A percentile compares a stretch with the other conserved stretches of the same genome.
Conservation (phyloP, 176 grass and related monocot genomes). For the Rhynchospora breviuscula region DNA sequence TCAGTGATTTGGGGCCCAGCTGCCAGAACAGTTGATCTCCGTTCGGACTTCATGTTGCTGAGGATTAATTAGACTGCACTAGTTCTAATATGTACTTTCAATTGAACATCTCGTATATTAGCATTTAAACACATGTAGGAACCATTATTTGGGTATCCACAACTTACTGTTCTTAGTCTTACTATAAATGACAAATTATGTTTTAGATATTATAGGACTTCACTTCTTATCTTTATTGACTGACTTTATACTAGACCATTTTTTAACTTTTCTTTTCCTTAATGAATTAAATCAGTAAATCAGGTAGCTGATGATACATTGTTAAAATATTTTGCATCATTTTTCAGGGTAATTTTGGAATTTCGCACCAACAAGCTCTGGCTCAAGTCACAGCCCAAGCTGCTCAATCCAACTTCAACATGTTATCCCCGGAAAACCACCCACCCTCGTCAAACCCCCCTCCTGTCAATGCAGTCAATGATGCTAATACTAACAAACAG, state of each 20-base stretch:
- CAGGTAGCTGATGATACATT: neutral
- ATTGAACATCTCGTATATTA: neutral
- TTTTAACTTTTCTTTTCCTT: neutral
- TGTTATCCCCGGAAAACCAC: slow-evolving; percentile 39
- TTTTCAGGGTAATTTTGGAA: slow-evolving; percentile 67
- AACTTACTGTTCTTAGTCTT: neutral
- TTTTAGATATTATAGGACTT: neutral
- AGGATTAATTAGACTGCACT: neutral
- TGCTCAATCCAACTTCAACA: slow-evolving; percentile 46
- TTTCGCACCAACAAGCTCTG: slow-evolving; percentile 89
- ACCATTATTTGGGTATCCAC: neutral
- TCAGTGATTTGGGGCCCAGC: neutral
- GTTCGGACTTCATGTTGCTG: neutral
- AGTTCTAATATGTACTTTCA: neutral
- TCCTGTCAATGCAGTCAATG: slow-evolving; percentile 15
- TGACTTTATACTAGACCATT: neutral
- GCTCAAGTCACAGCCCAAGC: slow-evolving; percentile 95
- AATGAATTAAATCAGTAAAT: neutral
- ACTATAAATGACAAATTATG: neutral
- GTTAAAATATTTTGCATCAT: neutral
- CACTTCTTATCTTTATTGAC: neutral
- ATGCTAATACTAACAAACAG: neutral
- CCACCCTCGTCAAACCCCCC: slow-evolving; percentile 35
- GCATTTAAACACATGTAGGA: neutral
- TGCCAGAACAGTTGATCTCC: neutral